Base-by-base conservation (phyloP, 2,329 filamentous ascomycete genomes). In the Exophiala sideris region DNA sequence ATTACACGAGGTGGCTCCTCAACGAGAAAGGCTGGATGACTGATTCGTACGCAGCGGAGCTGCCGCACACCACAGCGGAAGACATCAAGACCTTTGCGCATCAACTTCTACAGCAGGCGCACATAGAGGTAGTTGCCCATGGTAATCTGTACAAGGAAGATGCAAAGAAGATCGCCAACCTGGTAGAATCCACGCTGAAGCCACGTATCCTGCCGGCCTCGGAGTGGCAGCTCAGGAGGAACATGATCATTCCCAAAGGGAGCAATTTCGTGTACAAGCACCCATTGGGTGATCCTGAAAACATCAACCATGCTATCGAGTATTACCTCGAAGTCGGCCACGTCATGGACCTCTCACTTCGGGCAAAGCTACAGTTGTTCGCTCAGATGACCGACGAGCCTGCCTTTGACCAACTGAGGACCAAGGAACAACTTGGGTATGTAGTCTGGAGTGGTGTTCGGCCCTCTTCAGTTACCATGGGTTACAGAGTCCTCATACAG, bases 71-170 rank as follows among this genome's bases (percentile, higher is more conserved):
- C 51, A 89, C 87, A 0, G 81, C 83, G 1, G 84, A 89, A 20
- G 86, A 89, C 56, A 82, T 96, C 36, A 81, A 85, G 45, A 74
- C 79, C 5, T 96, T 96, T 73, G 87, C 87, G 68, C 87, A 87
- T 40, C 86, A 94, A 64, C 75, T 96, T 44, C 78, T 97, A 39
- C 80, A 83, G 10, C 91, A 97, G 67, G 79, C 92, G 62, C 88
- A 95, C 65, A 86, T 96, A 59, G 94, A 99, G 70, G 80, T 91
- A 2, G 82, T 96, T 52, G 88, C 86, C 0, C 91, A 96, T 65
- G 94, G 94, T 48, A 99, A 99, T 70, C 70, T 99, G 51, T 91
- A 95, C 76, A 95, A 91, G 73, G 90, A 95, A 68, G 94, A 99
- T 67, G 91, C 90, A 0, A 76, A 96, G 50, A 87, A 86, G 67